A percentile compares a stretch with the other conserved stretches of the same genome.
Evolutionary conservation across 371 early-diverging fungal species (phyloP).

Genomic region (Mortierella sp.): DNA sequence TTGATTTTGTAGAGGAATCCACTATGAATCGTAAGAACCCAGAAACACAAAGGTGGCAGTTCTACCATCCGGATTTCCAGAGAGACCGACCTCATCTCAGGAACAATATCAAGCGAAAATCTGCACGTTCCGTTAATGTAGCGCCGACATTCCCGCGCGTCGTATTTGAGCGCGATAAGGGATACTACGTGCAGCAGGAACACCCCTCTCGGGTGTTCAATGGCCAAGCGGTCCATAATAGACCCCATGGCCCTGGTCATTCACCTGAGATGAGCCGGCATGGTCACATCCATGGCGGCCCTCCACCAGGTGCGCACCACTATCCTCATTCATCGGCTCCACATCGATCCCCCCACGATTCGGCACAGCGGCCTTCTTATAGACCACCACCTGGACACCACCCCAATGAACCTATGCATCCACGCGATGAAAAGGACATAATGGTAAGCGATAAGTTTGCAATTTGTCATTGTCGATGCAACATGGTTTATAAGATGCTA

Average conservation of each 20-base stretch:
- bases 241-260: constrained; percentile 23
- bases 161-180: constrained; percentile 51
- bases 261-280: constrained; percentile 16
- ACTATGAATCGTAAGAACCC: constrained; percentile 54
- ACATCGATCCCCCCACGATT: constrained; percentile 26
- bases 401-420: constrained; percentile 10
- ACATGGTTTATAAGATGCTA: constrained; percentile 8
- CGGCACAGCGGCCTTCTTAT: constrained; percentile 19
- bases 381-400: constrained; percentile 23
- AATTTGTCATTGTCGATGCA: too few relatives aligned
- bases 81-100: constrained; percentile 47
- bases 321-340: constrained; percentile 19
- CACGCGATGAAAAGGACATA: constrained; percentile 30
- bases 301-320: constrained; percentile 18
- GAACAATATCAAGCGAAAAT: constrained; percentile 54
- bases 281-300: constrained; percentile 22
- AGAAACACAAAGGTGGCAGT: constrained; percentile 53
- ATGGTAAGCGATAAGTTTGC: constrained; percentile 9
- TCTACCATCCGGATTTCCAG: constrained; percentile 53
- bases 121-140: constrained; percentile 43
- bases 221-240: constrained; percentile 19
- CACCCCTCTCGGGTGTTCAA: constrained; percentile 16
- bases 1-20: constrained; percentile 37
- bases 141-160: constrained; percentile 46
- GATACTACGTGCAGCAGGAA: constrained; percentile 42